Percentiles rank a stretch among this genome's conserved stretches.
phyloP scores from a whole-genome alignment of 2,329 filamentous ascomycete genomes.

The Sporothrix curviconia region DNA sequence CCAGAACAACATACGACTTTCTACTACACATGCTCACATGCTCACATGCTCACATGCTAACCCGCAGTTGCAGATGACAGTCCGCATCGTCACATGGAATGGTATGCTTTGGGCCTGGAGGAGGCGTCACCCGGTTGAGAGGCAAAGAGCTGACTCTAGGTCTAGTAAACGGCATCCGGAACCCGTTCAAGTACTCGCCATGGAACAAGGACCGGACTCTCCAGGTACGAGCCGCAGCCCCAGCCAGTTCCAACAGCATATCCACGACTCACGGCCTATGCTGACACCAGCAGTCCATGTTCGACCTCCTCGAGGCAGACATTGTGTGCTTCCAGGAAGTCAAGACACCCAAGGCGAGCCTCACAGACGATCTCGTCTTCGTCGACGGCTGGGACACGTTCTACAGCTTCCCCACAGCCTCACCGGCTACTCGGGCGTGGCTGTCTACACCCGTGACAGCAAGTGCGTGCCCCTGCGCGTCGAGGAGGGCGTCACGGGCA shows the following conservation, averaged over 20 bases:
- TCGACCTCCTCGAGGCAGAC: constrained; percentile 84
- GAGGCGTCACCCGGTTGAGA: too few species aligned
- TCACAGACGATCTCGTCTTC: constrained; percentile 91
- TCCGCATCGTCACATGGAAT: constrained; percentile 84
- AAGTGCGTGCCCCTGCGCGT: constrained; percentile 80
- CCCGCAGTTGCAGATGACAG: constrained; percentile 45
- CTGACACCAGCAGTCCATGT: constrained; percentile 72
- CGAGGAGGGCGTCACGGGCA: constrained; percentile 87
- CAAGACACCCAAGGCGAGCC: constrained; percentile 90
- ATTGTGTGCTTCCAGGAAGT: constrained; percentile 93
- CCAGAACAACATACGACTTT: neutral
- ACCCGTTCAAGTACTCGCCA: constrained; percentile 78
- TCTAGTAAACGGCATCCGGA: constrained; percentile 63
- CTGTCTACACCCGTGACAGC: constrained; percentile 85
- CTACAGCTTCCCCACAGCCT: constrained; percentile 92
- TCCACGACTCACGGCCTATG: too few species aligned
- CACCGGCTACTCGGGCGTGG: constrained; percentile 94
- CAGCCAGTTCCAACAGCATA: neutral
- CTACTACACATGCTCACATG: neutral
- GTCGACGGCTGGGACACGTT: constrained; percentile 93
- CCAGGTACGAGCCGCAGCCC: constrained; percentile 41
- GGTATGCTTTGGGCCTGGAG: constrained; percentile 49
- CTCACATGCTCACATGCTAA: neutral
- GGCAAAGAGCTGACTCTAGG: too few species aligned
- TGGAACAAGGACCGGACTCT: constrained; percentile 68